phyloP scores from a whole-genome alignment of 768 basidiomycete genomes.

The Boletus speciosus region DNA sequence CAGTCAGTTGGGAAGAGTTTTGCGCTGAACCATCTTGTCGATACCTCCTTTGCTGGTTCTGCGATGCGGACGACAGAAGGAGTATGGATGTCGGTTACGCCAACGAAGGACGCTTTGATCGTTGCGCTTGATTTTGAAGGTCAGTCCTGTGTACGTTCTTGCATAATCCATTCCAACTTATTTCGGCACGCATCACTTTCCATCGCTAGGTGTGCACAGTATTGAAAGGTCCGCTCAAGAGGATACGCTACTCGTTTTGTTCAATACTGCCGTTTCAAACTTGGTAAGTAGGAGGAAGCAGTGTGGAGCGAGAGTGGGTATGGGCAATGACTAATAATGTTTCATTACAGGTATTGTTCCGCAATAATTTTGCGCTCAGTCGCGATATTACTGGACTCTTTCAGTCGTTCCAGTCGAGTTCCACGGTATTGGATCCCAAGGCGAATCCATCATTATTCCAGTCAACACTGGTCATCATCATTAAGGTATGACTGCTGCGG shows the following conservation, averaged over 20 bases:
- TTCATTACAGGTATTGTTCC: slow-evolving; percentile 51
- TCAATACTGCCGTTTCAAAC: slow-evolving; percentile 65
- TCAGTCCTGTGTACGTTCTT: background rate
- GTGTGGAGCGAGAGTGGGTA: too few relatives aligned
- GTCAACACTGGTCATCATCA: slow-evolving; percentile 58
- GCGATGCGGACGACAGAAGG: slow-evolving; percentile 69
- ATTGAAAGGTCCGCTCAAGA: slow-evolving; percentile 64
- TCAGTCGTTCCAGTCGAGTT: slow-evolving; percentile 59
- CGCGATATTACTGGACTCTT: slow-evolving; percentile 60
- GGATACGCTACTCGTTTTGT: slow-evolving; percentile 59
- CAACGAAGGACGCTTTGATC: slow-evolving; percentile 49
- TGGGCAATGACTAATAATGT: background rate
- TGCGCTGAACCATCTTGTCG: slow-evolving; percentile 55
- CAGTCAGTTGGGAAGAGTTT: slow-evolving; percentile 65
- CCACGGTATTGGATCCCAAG: slow-evolving; percentile 54
- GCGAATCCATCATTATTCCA: slow-evolving; percentile 57
- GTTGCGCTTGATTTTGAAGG: slow-evolving; percentile 68
- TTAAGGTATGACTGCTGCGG: slow-evolving; percentile 40
- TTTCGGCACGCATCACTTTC: background rate
- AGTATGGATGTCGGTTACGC: slow-evolving; percentile 66
- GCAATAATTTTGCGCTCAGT: slow-evolving; percentile 62
- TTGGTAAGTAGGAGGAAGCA: slow-evolving; percentile 43
- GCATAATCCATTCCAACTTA: background rate
- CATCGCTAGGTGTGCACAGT: slow-evolving; percentile 48
- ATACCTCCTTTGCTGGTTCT: slow-evolving; percentile 63